Conservation (phyloP, 768 basidiomycete species). For the Russula sp. region DNA sequence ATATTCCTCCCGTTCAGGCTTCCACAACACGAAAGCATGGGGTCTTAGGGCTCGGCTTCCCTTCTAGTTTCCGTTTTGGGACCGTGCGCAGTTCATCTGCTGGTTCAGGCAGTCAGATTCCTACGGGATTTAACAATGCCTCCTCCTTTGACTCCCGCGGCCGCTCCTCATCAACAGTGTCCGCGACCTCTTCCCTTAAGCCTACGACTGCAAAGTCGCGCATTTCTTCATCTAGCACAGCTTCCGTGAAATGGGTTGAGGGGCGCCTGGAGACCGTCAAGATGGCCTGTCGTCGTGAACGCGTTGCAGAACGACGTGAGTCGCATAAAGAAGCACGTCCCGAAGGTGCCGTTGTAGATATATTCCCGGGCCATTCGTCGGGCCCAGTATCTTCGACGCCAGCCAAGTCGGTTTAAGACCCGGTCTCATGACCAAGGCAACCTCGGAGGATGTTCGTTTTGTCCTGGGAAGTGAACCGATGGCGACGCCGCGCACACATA, state of each 20-base stretch:
- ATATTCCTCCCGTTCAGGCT: slow-evolving; percentile 12
- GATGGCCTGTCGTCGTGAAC: slow-evolving; percentile 40
- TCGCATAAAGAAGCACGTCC: slow-evolving; percentile 51
- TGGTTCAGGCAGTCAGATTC: slow-evolving; percentile 35
- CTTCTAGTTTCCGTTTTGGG: slow-evolving; percentile 47
- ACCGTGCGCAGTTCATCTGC: slow-evolving; percentile 26
- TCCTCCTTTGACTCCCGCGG: slow-evolving; percentile 29
- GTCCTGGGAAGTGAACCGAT: slow-evolving; percentile 30
- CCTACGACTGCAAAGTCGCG: slow-evolving; percentile 46
- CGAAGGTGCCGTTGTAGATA: slow-evolving; percentile 52
- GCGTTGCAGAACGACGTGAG: slow-evolving; percentile 36
- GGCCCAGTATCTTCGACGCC: slow-evolving; percentile 21
- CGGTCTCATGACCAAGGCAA: slow-evolving; percentile 48
- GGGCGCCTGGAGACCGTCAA: slow-evolving; percentile 47
- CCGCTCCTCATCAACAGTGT: slow-evolving; percentile 42
- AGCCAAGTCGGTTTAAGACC: slow-evolving; percentile 27
- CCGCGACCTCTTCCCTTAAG: slow-evolving; percentile 46
- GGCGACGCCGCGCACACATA: slow-evolving; percentile 41
- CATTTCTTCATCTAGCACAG: slow-evolving; percentile 39
- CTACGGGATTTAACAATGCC: slow-evolving; percentile 30
- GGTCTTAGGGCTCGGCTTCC: slow-evolving; percentile 61
- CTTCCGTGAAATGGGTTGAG: slow-evolving; percentile 53
- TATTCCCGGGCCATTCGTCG: slow-evolving; percentile 48
- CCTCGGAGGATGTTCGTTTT: slow-evolving; percentile 52
- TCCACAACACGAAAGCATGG: slow-evolving; percentile 44